These are phyloP conservation scores for Zoysia matrella DNA, from an alignment of 202 grass and related monocot species.

Conservation along the genomic window DNA sequence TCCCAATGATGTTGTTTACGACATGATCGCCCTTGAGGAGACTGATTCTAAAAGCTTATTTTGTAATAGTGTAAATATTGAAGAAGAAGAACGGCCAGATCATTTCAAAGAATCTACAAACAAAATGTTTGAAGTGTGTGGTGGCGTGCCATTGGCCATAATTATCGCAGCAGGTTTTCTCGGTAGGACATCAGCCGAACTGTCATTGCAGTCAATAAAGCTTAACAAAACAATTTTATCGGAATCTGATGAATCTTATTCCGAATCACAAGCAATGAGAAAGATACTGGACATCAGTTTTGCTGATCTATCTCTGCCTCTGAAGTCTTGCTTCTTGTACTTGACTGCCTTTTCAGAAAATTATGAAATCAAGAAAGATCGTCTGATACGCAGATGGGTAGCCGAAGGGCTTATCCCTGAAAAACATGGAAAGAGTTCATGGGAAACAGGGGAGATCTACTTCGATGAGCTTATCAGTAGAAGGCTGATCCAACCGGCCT, in stretches of 20 bases:
- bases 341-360: conserved; percentile 27
- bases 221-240: too few relatives aligned
- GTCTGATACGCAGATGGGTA: conserved; percentile 24
- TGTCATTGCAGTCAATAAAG: too few relatives aligned
- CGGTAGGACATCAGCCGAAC: neutral
- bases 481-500: too few relatives aligned
- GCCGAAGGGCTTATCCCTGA: conserved; percentile 33
- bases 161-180: conserved; percentile 29
- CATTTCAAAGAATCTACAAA: neutral
- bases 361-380: conserved; percentile 9
- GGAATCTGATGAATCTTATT: too few relatives aligned
- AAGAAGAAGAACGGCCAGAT: conserved; percentile 9
- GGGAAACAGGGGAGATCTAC: conserved; percentile 37
- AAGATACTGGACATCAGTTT: conserved; percentile 30
- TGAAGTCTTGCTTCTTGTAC: conserved; percentile 44
- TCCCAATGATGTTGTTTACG: conserved; percentile 19
- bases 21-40: conserved; percentile 13
- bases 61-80: neutral
- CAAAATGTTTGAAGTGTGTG: conserved; percentile 34
- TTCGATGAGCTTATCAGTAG: too few relatives aligned
- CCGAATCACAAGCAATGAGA: neutral
- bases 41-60: conserved; percentile 31
- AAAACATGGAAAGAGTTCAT: neutral
- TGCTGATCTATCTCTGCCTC: conserved; percentile 4
- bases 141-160: conserved; percentile 38